Percentiles rank a stretch among this genome's conserved stretches.
Evolutionary conservation across 108 stramenopile species (phyloP).

Genomic region (Nannochloropsis oceanica): DNA sequence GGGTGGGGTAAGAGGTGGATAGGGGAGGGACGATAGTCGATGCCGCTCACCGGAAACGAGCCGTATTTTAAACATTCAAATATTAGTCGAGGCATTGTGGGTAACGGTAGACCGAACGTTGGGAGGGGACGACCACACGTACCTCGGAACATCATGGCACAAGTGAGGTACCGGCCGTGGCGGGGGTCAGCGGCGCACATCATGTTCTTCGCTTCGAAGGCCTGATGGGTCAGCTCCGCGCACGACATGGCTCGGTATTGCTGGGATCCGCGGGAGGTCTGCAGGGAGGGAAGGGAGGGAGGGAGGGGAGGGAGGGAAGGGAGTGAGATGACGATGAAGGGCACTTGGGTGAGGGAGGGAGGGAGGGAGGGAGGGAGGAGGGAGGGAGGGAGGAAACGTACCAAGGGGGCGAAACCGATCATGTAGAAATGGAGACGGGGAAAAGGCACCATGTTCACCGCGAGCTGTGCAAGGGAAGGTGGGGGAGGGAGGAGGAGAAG

Average conservation of each 20-base stretch:
- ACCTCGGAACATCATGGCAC: no score
- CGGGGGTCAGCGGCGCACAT: constrained; percentile 93
- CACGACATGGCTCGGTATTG: constrained; percentile 89
- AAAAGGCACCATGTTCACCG: constrained; percentile 92
- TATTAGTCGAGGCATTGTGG: no score
- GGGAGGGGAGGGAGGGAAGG: no score
- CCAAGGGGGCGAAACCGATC: constrained; percentile 87
- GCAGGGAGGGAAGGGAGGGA: no score
- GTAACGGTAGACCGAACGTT: no score
- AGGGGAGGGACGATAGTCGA: not conserved
- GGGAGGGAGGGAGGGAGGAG: no score
- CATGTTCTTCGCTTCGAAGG: constrained; percentile 93
- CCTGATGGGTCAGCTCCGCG: constrained; percentile 77
- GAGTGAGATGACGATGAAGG: no score
- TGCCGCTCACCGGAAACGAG: not conserved
- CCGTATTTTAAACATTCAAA: not conserved
- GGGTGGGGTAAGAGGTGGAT: not conserved
- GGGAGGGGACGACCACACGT: no score
- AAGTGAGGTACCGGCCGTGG: constrained; percentile 88
- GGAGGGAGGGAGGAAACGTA: no score
- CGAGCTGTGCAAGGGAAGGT: no score
- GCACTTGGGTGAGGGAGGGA: no score
- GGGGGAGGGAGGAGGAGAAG: no score
- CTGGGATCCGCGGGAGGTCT: constrained; percentile 67
- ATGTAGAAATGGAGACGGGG: constrained; percentile 97